Evolutionary conservation across 116 monocot species (phyloP).

Genomic region (Posidonia oceanica): DNA sequence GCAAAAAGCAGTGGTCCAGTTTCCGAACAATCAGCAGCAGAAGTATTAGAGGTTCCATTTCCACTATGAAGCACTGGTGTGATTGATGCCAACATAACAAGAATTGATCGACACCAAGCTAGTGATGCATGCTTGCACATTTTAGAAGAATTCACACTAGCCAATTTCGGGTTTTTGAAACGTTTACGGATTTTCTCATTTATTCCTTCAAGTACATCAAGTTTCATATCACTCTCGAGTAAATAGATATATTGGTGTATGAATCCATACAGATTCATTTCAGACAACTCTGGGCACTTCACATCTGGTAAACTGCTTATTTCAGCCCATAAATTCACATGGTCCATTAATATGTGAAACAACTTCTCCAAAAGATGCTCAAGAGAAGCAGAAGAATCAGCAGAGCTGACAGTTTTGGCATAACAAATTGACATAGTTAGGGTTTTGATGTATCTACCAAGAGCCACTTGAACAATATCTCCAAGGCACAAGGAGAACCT

Average conservation of each 20-base stretch:
- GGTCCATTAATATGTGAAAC: slow-evolving; percentile 82
- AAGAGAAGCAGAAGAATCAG: slow-evolving; percentile 21
- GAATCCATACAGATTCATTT: slow-evolving; percentile 55
- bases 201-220: slow-evolving; percentile 75
- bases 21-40: slow-evolving; percentile 11
- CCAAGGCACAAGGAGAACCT: slow-evolving; percentile 78
- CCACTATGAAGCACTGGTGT: slow-evolving; percentile 46
- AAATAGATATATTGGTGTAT: slow-evolving; percentile 73
- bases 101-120: slow-evolving; percentile 82
- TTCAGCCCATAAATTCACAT: slow-evolving; percentile 64
- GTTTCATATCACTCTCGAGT: slow-evolving; percentile 47
- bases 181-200: slow-evolving; percentile 96
- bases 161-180: slow-evolving; percentile 87
- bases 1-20: slow-evolving; percentile 45
- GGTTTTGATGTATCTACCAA: slow-evolving; percentile 81
- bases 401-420: slow-evolving; percentile 17
- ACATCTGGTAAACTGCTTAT: slow-evolving; percentile 73
- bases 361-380: slow-evolving; percentile 74
- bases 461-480: slow-evolving; percentile 71
- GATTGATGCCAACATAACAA: slow-evolving; percentile 67
- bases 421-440: slow-evolving; percentile 42
- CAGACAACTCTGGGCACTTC: slow-evolving; percentile 59
- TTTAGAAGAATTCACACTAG: slow-evolving; percentile 47
- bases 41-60: slow-evolving; percentile 6
- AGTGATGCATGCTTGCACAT: slow-evolving; percentile 86